Evolutionary conservation across 805 yeast genomes (phyloP).

Genomic region (Dipodascus albidus): DNA sequence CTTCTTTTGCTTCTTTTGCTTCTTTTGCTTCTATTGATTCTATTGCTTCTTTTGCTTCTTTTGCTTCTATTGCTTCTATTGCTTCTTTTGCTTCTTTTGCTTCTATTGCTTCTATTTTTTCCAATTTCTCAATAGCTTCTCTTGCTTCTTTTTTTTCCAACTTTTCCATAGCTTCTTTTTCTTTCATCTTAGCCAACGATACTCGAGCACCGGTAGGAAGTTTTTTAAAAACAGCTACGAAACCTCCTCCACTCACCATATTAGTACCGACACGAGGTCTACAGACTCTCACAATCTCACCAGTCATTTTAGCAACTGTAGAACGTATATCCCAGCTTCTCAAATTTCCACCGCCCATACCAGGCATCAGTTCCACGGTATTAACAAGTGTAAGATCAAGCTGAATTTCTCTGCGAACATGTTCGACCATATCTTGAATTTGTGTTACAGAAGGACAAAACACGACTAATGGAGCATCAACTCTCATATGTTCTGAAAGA

Average conservation of each 20-base stretch:
- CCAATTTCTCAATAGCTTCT: too few relatives aligned
- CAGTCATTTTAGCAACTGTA: slow-evolving; percentile 30
- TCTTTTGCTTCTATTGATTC: too few relatives aligned
- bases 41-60: too few relatives aligned
- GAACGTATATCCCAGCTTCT: slow-evolving; percentile 40
- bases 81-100: too few relatives aligned
- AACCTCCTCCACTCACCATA: slow-evolving; percentile 39
- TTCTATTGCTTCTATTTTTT: too few relatives aligned
- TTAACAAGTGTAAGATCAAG: slow-evolving; percentile 28
- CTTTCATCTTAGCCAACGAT: neutral
- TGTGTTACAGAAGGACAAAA: slow-evolving; percentile 42
- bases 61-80: too few relatives aligned
- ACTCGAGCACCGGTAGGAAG: neutral
- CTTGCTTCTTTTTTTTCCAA: neutral
- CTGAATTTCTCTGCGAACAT: slow-evolving; percentile 22
- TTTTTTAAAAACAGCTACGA: slow-evolving; percentile 31
- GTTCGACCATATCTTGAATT: slow-evolving; percentile 30
- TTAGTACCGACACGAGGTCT: slow-evolving; percentile 39
- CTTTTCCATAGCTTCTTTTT: neutral
- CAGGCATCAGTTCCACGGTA: slow-evolving; percentile 34
- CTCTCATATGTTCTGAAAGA: slow-evolving; percentile 26
- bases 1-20: too few relatives aligned
- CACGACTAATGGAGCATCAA: slow-evolving; percentile 33
- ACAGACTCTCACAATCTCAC: slow-evolving; percentile 33
- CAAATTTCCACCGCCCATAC: slow-evolving; percentile 37